Evolutionary conservation across 192 early-diverging fungal species (phyloP).

Genomic region (Funneliformis geosporum): DNA sequence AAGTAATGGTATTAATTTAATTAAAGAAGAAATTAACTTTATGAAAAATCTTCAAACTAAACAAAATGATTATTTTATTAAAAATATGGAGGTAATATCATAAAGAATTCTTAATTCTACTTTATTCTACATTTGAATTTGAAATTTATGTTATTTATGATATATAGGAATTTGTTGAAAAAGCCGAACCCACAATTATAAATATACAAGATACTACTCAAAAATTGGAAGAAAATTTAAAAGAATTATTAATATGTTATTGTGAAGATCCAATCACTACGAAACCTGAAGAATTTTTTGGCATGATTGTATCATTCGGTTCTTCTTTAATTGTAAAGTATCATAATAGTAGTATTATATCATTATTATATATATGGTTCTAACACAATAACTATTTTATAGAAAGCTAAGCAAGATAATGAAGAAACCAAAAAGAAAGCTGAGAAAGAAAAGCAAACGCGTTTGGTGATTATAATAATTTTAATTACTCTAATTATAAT

Average conservation of each 20-base stretch:
- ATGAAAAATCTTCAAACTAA: slow-evolving; percentile 37
- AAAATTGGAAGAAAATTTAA: slow-evolving; percentile 50
- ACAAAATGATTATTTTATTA: slow-evolving; percentile 50
- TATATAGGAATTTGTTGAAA: slow-evolving; percentile 48
- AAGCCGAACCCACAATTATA: slow-evolving; percentile 47
- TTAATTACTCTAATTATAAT: not conserved
- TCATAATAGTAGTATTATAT: not conserved
- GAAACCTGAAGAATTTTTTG: slow-evolving; percentile 61
- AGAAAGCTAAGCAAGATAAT: slow-evolving; percentile 43
- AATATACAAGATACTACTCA: slow-evolving; percentile 43
- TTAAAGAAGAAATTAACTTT: slow-evolving; percentile 49
- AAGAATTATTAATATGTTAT: slow-evolving; percentile 49
- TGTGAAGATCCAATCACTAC: slow-evolving; percentile 52
- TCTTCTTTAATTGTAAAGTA: slow-evolving; percentile 48
- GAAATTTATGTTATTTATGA: too few species aligned
- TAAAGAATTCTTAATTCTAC: not conserved
- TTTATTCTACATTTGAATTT: slow-evolving; percentile 18
- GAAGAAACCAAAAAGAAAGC: slow-evolving; percentile 35
- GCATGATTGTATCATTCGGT: slow-evolving; percentile 51
- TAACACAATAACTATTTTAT: not conserved
- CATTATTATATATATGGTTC: not conserved
- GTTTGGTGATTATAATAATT: slow-evolving; percentile 5
- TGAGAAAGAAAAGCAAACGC: slow-evolving; percentile 23
- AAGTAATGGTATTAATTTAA: slow-evolving; percentile 41
- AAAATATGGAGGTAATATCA: slow-evolving; percentile 52